Evolutionary conservation across 192 early-diverging fungal genomes (phyloP).

Genomic region (Chytriomyces sp.): DNA sequence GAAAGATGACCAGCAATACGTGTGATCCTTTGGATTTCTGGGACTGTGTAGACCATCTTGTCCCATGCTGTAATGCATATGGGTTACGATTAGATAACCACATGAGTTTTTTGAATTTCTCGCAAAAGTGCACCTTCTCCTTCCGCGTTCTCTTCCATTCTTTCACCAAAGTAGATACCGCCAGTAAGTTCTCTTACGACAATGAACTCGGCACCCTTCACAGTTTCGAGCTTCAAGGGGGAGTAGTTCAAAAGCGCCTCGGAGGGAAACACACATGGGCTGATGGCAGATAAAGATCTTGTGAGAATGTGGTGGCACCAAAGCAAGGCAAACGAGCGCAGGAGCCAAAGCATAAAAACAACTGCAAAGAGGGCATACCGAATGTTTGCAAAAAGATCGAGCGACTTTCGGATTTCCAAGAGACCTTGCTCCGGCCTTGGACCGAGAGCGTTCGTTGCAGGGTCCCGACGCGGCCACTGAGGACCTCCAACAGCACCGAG

Average conservation of each 20-base stretch:
- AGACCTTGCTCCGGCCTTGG: conserved; percentile 95
- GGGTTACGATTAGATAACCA: conserved; percentile 25
- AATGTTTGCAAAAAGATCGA: conserved; percentile 96
- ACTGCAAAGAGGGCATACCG: conserved; percentile 10
- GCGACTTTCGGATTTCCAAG: conserved; percentile 86
- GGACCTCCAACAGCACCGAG: conserved; percentile 98
- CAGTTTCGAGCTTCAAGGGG: conserved; percentile 89
- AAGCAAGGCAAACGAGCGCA: background rate
- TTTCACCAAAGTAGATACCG: conserved; percentile 97
- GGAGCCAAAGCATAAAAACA: background rate
- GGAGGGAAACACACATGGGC: conserved; percentile 92
- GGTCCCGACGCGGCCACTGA: conserved; percentile 82
- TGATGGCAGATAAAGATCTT: background rate
- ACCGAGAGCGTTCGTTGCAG: conserved; percentile 64
- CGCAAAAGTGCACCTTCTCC: conserved; percentile 62
- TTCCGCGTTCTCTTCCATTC: conserved; percentile 81
- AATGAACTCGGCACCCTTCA: conserved; percentile 88
- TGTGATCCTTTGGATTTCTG: conserved; percentile 93
- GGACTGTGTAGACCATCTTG: conserved; percentile 90
- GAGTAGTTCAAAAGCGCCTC: conserved; percentile 79
- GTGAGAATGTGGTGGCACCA: conserved; percentile 7
- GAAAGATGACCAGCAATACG: conserved; percentile 89
- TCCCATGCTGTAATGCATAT: conserved; percentile 72
- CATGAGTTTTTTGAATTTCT: background rate
- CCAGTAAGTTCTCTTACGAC: conserved; percentile 95